Conservation (phyloP, 2,329 filamentous ascomycete species). For the Thermoascus crustaceus region DNA sequence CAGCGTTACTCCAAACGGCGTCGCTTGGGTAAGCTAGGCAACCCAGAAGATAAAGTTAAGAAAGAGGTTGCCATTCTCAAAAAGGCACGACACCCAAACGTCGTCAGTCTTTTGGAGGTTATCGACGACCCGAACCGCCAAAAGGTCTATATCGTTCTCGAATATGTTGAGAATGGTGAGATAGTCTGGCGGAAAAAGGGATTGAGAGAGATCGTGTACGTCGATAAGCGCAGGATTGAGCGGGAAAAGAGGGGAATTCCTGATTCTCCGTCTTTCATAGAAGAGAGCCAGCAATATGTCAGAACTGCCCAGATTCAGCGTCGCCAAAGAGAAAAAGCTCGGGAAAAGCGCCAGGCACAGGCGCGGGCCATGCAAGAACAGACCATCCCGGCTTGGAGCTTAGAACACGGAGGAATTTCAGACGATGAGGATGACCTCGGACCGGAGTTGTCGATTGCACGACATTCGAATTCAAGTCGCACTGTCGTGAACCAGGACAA, state of each 20-base stretch:
- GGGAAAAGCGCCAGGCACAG: conserved; percentile 53
- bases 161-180: conserved; percentile 90
- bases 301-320: conserved; percentile 28
- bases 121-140: conserved; percentile 94
- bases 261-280: conserved; percentile 50
- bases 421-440: conserved; percentile 42
- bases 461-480: conserved; percentile 27
- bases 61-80: conserved; percentile 96
- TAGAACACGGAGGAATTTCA: conserved; percentile 64
- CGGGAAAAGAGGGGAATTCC: conserved; percentile 65
- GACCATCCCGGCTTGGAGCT: conserved; percentile 67
- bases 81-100: conserved; percentile 95
- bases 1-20: conserved; percentile 90
- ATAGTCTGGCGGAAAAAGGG: conserved; percentile 91
- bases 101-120: conserved; percentile 89
- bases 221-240: conserved; percentile 75
- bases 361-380: conserved; percentile 45
- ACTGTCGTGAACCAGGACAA: conserved; percentile 38
- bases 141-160: conserved; percentile 97
- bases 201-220: conserved; percentile 68
- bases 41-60: conserved; percentile 67
- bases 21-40: conserved; percentile 68
- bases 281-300: conserved; percentile 37
- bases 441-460: conserved; percentile 22
- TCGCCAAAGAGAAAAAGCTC: conserved; percentile 45